phyloP scores from a whole-genome alignment of 1,284 basidiomycete species.

The Lentinula novae-zelandiae region DNA sequence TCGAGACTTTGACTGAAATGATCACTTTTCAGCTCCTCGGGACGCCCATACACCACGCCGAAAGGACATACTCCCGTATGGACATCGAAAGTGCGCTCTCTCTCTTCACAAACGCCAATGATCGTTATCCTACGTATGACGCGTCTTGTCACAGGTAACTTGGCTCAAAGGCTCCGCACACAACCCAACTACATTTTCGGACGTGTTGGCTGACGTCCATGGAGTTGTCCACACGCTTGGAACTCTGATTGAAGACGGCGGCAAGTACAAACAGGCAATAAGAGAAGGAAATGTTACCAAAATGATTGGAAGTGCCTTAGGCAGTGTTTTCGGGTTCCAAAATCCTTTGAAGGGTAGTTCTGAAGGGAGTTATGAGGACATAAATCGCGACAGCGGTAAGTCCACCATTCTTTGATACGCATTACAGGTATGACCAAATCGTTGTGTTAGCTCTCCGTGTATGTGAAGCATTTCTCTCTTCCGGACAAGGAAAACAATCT shows the following conservation, averaged over 20 bases:
- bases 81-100: conserved; percentile 59
- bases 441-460: conserved; percentile 59
- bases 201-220: conserved; percentile 60
- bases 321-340: conserved; percentile 31
- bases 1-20: background rate
- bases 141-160: conserved; percentile 52
- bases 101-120: conserved; percentile 4
- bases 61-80: conserved; percentile 90
- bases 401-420: conserved; percentile 10
- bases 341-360: conserved; percentile 64
- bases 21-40: conserved; percentile 64
- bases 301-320: conserved; percentile 46
- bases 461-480: conserved; percentile 66
- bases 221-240: conserved; percentile 96
- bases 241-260: conserved; percentile 75
- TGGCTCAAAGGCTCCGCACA: conserved; percentile 84
- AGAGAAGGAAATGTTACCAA: conserved; percentile 53
- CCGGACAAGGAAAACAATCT: conserved; percentile 27
- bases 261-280: conserved; percentile 76
- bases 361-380: conserved; percentile 62
- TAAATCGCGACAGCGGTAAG: conserved; percentile 92
- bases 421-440: background rate
- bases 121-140: conserved; percentile 1
- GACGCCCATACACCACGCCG: conserved; percentile 79
- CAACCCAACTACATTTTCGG: conserved; percentile 68